Conservation (phyloP, 768 basidiomycete species). For the Clitopilus hobsonii region DNA sequence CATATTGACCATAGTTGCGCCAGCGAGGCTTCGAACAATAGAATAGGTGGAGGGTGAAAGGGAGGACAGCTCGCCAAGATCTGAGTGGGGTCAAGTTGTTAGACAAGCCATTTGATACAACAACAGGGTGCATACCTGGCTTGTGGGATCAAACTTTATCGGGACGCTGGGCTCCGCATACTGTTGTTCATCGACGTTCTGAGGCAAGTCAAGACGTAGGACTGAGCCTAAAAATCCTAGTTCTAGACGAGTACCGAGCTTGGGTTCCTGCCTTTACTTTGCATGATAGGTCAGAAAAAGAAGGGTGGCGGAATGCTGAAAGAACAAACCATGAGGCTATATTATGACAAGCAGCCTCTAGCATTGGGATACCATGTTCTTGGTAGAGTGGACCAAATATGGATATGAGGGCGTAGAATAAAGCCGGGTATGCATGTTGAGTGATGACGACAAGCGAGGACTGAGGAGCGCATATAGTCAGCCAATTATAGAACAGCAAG, state of each 20-base stretch:
- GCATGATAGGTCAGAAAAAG: conserved; percentile 22
- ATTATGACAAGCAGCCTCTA: conserved; percentile 84
- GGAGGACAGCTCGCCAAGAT: conserved; percentile 66
- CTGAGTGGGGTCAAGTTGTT: too few relatives aligned
- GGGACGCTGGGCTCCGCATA: conserved; percentile 32
- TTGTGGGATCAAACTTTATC: conserved; percentile 46
- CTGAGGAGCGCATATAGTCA: conserved; percentile 32
- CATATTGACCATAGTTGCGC: conserved; percentile 80
- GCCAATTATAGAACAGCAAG: too few relatives aligned
- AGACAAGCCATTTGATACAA: too few relatives aligned
- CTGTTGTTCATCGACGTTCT: conserved; percentile 67
- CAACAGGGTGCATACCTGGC: conserved; percentile 37
- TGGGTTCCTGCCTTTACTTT: conserved; percentile 76
- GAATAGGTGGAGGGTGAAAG: conserved; percentile 50
- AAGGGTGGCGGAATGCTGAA: background rate
- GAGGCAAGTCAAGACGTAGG: conserved; percentile 68
- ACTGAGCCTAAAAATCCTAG: conserved; percentile 82
- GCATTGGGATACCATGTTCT: conserved; percentile 69
- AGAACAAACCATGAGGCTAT: conserved; percentile 74
- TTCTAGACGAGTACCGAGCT: conserved; percentile 61
- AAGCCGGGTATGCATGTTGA: conserved; percentile 73
- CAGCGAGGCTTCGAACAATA: conserved; percentile 59
- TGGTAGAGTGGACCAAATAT: conserved; percentile 75
- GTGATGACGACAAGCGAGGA: conserved; percentile 80
- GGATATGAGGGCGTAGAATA: conserved; percentile 67